Base-by-base conservation (phyloP, 208 protist genomes). In the Willaertia magna region DNA sequence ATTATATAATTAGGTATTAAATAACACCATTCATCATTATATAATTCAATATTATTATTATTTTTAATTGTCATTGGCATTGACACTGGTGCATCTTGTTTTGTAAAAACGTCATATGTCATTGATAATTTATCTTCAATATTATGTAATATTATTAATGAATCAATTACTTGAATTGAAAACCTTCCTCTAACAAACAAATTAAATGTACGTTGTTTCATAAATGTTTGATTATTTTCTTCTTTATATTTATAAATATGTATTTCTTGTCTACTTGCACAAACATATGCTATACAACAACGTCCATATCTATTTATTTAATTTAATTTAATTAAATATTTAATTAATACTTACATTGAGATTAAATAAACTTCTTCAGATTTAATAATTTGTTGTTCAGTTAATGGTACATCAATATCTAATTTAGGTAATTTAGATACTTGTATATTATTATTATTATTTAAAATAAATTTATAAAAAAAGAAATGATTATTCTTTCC, bases 81-180 rank as follows among this genome's bases (percentile, higher is more conserved):
- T 26, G 76, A 81, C 7, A 51, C 43, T 16, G 76, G 76, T 18
- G 16, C 26, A 39, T 81, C 43, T 51, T 81, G 76, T 30, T 81
- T 81, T 46, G 76, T 51, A n/a, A 81, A 81, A 51, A 81, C 30
- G 14, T 81, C 76, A 81, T 81, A 81, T 6, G 44, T 43, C 14
- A 34, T 49, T 12, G n/a, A 42, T 4, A 42, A 20, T 34, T 81
- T 81, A 11, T 81, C 76, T 7, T 81, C 76, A 30, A 47, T 44
- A 43, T 81, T 47, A 43, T 81, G 40, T 2, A 81, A 9, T 44
- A 81, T 51, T 11, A 81, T 18, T 1, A 81, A 43, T 4, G 76
- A 81, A 30, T 81, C 76, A 11, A 81, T 43, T 9, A 81, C 76
- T 20, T 47, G 48, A 9, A 81, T 6, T n/a, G 20, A 12, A 47